Percentiles rank a stretch among this genome's conserved stretches.
Evolutionary conservation across 129 eudicot genomes (phyloP).

Genomic region (Apium graveolens): DNA sequence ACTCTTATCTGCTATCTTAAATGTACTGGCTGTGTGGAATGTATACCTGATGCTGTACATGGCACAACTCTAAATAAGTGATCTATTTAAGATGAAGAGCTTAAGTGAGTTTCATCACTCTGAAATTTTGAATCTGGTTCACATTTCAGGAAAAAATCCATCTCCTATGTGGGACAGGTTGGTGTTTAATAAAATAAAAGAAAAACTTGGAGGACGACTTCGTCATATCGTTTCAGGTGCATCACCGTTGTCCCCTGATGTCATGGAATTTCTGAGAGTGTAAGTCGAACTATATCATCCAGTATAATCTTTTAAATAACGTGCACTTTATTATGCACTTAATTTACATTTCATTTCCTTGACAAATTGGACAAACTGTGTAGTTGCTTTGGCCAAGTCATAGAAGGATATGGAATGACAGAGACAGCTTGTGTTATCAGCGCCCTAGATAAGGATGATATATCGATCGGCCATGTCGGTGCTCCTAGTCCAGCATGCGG

Average conservation of each 20-base stretch:
- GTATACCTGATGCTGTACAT: background rate
- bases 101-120: background rate
- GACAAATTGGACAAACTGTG: slow-evolving; percentile 8
- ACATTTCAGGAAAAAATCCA: slow-evolving; percentile 56
- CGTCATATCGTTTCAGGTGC: slow-evolving; percentile 81
- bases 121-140: slow-evolving; percentile 3
- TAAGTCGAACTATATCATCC: slow-evolving; percentile 20
- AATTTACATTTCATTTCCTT: background rate
- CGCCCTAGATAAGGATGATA: slow-evolving; percentile 41
- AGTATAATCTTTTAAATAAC: background rate
- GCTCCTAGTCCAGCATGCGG: slow-evolving; percentile 75
- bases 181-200: slow-evolving; percentile 72
- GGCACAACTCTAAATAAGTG: background rate
- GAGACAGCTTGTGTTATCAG: slow-evolving; percentile 66
- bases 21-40: background rate
- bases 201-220: slow-evolving; percentile 76
- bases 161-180: slow-evolving; percentile 80
- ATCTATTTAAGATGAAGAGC: background rate
- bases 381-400: slow-evolving; percentile 73
- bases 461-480: slow-evolving; percentile 70
- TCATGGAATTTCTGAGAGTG: slow-evolving; percentile 82
- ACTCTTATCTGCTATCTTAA: background rate
- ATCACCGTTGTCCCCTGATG: slow-evolving; percentile 81
- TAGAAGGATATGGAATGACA: slow-evolving; percentile 90
- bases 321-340: background rate